Evolutionary conservation across 805 yeast genomes (phyloP).

Genomic region (Kuraishia ogatae): DNA sequence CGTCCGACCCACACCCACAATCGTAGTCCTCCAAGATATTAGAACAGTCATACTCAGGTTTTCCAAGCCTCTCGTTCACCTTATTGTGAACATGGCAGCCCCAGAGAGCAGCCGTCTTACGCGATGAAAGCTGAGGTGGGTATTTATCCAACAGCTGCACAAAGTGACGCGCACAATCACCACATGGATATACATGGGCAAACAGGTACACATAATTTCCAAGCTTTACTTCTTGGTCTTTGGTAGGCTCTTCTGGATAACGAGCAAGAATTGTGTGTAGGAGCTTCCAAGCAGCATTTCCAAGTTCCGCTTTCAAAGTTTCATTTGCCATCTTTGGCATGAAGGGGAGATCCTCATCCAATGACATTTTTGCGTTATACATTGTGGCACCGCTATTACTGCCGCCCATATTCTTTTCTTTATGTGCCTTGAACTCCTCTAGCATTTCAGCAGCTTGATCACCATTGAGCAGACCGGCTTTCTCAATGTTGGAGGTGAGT

Average conservation of each 20-base stretch:
- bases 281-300: conserved; percentile 86
- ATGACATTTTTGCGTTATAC: background rate
- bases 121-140: conserved; percentile 78
- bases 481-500: background rate
- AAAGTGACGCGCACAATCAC: conserved; percentile 94
- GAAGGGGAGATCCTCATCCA: conserved; percentile 33
- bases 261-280: conserved; percentile 89
- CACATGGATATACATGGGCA: conserved; percentile 93
- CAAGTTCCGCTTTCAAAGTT: conserved; percentile 59
- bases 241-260: conserved; percentile 77
- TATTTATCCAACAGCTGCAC: conserved; percentile 53
- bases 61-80: conserved; percentile 66
- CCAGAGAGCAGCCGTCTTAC: conserved; percentile 87
- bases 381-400: background rate
- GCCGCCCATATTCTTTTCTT: background rate
- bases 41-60: conserved; percentile 76
- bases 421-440: background rate
- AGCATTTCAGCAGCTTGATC: background rate
- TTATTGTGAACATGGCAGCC: conserved; percentile 90
- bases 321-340: conserved; percentile 95
- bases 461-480: background rate
- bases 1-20: conserved; percentile 89
- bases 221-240: conserved; percentile 55
- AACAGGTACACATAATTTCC: conserved; percentile 59
- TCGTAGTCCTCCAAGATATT: conserved; percentile 84